Conservation (phyloP, 116 monocot species). For the Trichopus zeylanicus region DNA sequence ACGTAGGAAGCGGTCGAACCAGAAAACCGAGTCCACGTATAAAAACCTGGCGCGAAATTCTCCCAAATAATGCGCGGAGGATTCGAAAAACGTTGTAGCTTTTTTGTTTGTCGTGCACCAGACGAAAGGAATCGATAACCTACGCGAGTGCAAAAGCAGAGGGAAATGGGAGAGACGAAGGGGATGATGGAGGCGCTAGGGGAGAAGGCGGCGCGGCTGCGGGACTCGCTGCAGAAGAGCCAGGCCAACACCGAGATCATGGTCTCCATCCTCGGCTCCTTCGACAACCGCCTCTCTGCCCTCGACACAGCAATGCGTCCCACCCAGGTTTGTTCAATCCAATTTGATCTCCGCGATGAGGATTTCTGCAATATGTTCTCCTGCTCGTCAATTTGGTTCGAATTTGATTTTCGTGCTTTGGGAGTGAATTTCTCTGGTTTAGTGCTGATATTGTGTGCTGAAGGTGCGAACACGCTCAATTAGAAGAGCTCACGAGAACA, state of each 20-base stretch:
- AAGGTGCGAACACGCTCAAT: slow-evolving; percentile 75
- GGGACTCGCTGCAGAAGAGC: slow-evolving; percentile 81
- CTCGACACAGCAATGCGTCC: slow-evolving; percentile 95
- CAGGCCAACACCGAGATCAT: slow-evolving; percentile 56
- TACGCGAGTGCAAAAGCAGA: no score
- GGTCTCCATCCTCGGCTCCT: slow-evolving; percentile 85
- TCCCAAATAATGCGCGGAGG: no score
- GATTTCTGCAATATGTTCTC: background rate
- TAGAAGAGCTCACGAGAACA: slow-evolving; percentile 74
- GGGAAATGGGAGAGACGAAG: slow-evolving; percentile 2
- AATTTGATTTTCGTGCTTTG: background rate
- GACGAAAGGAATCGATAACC: no score
- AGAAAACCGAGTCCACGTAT: no score
- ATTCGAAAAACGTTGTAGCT: no score
- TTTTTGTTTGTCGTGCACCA: no score
- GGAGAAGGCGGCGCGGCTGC: slow-evolving; percentile 41
- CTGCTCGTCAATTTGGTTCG: background rate
- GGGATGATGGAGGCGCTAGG: slow-evolving; percentile 39
- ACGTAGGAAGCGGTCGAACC: no score
- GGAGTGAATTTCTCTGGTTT: background rate
- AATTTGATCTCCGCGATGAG: background rate
- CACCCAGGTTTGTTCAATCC: slow-evolving; percentile 43
- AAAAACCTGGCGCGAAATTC: no score
- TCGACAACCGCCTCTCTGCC: slow-evolving; percentile 84
- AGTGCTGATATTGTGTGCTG: background rate